A percentile compares a stretch with the other conserved stretches of the same genome.
These are phyloP conservation scores for Clavispora vitiphila DNA, from an alignment of 805 yeast species.

Conservation along the genomic window DNA sequence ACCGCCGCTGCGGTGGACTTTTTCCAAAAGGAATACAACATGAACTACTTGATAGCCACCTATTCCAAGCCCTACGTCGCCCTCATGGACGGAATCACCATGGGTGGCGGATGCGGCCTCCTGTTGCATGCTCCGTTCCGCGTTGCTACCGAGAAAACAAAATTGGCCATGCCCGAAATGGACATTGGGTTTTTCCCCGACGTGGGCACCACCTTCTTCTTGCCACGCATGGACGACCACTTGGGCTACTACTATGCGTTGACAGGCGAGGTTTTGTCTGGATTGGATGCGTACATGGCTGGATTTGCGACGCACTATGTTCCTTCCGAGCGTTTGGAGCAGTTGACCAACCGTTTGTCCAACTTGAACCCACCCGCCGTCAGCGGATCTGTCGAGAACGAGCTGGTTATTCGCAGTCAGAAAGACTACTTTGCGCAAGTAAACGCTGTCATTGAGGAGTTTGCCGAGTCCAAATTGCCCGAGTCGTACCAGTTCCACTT, in stretches of 20 bases:
- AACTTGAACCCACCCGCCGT: slow-evolving; percentile 46
- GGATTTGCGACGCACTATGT: slow-evolving; percentile 93
- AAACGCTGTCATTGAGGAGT: slow-evolving; percentile 74
- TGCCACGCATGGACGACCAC: slow-evolving; percentile 76
- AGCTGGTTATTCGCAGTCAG: slow-evolving; percentile 18
- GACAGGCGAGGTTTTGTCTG: slow-evolving; percentile 75
- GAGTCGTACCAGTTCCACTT: slow-evolving; percentile 55
- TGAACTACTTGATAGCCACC: slow-evolving; percentile 76
- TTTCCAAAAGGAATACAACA: slow-evolving; percentile 75
- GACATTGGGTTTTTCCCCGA: slow-evolving; percentile 95
- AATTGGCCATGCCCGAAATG: slow-evolving; percentile 97
- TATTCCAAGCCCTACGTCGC: slow-evolving; percentile 84
- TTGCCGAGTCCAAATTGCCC: slow-evolving; percentile 59
- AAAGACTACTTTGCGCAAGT: slow-evolving; percentile 52
- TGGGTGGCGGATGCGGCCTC: slow-evolving; percentile 98
- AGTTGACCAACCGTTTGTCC: slow-evolving; percentile 60
- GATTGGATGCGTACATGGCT: slow-evolving; percentile 72
- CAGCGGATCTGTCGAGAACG: slow-evolving; percentile 21
- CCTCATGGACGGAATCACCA: slow-evolving; percentile 83
- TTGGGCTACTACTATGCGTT: slow-evolving; percentile 82
- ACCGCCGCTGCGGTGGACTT: slow-evolving; percentile 51
- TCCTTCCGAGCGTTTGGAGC: slow-evolving; percentile 56
- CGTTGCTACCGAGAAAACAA: slow-evolving; percentile 85
- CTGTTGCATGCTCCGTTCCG: slow-evolving; percentile 89
- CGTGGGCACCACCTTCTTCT: slow-evolving; percentile 88